phyloP scores from a whole-genome alignment of 1,139 yeast genomes.

The Candida anutae region DNA sequence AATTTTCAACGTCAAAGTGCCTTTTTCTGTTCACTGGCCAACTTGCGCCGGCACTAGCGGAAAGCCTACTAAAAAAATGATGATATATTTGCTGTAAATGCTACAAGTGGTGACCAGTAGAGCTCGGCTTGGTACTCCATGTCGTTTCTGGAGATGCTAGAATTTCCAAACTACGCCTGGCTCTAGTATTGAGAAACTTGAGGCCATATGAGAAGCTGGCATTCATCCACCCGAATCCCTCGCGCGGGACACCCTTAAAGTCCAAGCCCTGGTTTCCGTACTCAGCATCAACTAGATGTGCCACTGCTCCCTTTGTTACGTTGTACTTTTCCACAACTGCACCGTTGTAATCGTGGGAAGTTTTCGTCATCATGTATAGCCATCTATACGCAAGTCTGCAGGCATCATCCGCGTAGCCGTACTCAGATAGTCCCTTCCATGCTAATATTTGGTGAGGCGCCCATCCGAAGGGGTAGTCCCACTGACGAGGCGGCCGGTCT shows the following conservation, averaged over 20 bases:
- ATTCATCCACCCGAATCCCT: slow-evolving; percentile 97
- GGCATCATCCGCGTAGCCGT: slow-evolving; percentile 63
- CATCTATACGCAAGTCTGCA: slow-evolving; percentile 77
- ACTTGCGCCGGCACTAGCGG: too few relatives aligned
- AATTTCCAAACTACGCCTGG: slow-evolving; percentile 73
- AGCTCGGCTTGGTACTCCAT: too few relatives aligned
- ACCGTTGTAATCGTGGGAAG: slow-evolving; percentile 91
- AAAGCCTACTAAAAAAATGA: too few relatives aligned
- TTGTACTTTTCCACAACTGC: slow-evolving; percentile 95
- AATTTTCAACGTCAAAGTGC: too few relatives aligned
- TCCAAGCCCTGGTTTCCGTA: slow-evolving; percentile 96
- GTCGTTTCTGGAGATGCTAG: slow-evolving; percentile 74
- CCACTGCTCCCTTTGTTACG: slow-evolving; percentile 74
- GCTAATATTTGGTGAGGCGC: slow-evolving; percentile 96
- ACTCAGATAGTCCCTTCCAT: slow-evolving; percentile 77
- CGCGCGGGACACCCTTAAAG: slow-evolving; percentile 89
- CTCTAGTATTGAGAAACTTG: slow-evolving; percentile 58
- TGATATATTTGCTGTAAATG: too few relatives aligned
- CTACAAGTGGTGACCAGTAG: too few relatives aligned
- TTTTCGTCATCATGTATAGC: slow-evolving; percentile 83
- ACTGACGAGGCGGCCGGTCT: slow-evolving; percentile 79
- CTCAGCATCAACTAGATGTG: slow-evolving; percentile 92
- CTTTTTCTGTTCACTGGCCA: too few relatives aligned
- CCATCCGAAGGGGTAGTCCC: slow-evolving; percentile 99
- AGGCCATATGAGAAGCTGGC: slow-evolving; percentile 77